Percentiles rank a stretch among this genome's conserved stretches.
Evolutionary conservation across 208 protist genomes (phyloP).

Genomic region (Naegleria gruberi): DNA sequence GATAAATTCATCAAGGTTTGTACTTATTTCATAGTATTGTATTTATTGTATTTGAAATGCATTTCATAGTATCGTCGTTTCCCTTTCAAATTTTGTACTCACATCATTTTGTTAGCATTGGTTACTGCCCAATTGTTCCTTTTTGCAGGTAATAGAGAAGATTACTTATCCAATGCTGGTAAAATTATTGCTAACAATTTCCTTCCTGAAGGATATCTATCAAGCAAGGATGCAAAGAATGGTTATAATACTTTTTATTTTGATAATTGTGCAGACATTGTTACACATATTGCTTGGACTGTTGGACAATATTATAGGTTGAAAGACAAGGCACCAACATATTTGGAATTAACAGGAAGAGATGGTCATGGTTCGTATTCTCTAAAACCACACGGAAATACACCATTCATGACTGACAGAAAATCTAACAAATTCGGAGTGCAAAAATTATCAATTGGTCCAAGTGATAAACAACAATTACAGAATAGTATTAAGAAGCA

Average conservation of each 20-base stretch:
- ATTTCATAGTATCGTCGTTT: background rate
- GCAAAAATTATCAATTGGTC: background rate
- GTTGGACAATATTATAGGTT: background rate
- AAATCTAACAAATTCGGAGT: background rate
- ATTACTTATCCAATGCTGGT: background rate
- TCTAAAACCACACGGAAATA: background rate
- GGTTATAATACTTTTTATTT: constrained; percentile 8
- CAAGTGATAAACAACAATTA: background rate
- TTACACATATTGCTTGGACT: background rate
- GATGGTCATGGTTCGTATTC: background rate
- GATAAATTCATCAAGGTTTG: background rate
- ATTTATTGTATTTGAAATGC: background rate
- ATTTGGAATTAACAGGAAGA: background rate
- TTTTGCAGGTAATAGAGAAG: background rate
- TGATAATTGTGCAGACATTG: background rate
- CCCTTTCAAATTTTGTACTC: background rate
- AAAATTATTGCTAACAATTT: background rate
- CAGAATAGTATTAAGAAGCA: background rate
- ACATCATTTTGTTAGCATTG: background rate
- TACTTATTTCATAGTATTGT: background rate
- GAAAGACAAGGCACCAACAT: background rate
- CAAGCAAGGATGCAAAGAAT: background rate
- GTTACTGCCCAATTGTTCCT: background rate
- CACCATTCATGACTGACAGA: too few species aligned
- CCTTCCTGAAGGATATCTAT: background rate